Evolutionary conservation across 306 rosid species (phyloP), one percentile per base, ranked within the genome.

Genomic region (Hippophae rhamnoides): DNA sequence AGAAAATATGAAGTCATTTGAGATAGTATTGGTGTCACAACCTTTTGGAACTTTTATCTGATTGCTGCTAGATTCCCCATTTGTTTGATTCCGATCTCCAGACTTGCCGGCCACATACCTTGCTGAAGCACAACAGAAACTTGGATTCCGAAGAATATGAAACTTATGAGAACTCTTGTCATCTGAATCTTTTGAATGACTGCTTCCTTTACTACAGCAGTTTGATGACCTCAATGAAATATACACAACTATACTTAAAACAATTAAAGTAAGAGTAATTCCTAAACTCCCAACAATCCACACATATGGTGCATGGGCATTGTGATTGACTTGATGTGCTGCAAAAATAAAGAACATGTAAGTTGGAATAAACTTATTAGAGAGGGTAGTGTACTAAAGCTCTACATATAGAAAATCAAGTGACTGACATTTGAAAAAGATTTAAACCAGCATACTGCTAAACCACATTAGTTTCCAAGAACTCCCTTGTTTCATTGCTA

Each of bases 261-360:
- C 61, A 59, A 92, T 75, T 72, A 84, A 65, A 68, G 69, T 49
- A 65, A 92, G 86, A 69, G 78, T 73, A 46, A 80, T 69, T 50
- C 95, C 98, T 66, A 83, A 48, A 72, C 94, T 84, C 65, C 95
- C 95, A 63, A 88, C 65, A 61, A 92, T 88, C 99, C 96, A 92
- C 68, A 80, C 60, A 46, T 78, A 92, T 31, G 96, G 96, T 40
- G 75, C 73, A 77, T 77, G 95, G 57, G 79, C 76, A 65, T 88
- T 86, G 61, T 77, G 83, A 55, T 61, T 70, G 67, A 44, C 78
- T 72, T 58, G 74, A 78, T 72, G 70, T 48, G 51, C 96, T 92
- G 89, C 62, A 62, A 66, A 54, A 56, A 62, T 4, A 52, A 45
- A 10, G 66, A 52, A 49, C 13, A 14, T 31, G 38, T 26, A 42